phyloP scores from a whole-genome alignment of 2,329 filamentous ascomycete species.

The Setomelanomma holmii region DNA sequence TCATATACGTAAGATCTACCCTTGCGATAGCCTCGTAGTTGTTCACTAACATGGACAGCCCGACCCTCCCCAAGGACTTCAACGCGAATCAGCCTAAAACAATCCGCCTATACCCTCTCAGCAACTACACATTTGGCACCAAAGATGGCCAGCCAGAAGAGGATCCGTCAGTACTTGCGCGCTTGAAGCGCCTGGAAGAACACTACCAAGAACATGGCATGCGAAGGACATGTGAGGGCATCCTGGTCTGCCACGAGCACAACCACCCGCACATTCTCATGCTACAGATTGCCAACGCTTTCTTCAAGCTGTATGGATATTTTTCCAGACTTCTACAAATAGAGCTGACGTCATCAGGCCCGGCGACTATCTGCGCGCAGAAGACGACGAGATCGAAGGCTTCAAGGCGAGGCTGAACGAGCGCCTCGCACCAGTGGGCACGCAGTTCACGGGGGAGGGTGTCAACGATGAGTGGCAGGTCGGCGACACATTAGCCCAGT shows the following conservation, averaged over 20 bases:
- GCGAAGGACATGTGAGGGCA: constrained; percentile 95
- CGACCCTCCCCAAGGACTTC: constrained; percentile 82
- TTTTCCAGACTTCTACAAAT: not conserved
- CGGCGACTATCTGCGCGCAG: constrained; percentile 88
- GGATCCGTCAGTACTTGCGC: constrained; percentile 91
- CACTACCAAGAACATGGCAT: constrained; percentile 93
- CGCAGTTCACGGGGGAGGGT: constrained; percentile 79
- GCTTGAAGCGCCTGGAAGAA: constrained; percentile 92
- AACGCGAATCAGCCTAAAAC: constrained; percentile 87
- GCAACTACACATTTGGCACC: constrained; percentile 98
- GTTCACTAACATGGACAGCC: constrained; percentile 53
- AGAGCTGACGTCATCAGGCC: constrained; percentile 59
- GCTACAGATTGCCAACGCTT: constrained; percentile 98
- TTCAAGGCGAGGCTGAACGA: constrained; percentile 95
- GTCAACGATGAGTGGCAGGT: constrained; percentile 95
- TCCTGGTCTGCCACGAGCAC: constrained; percentile 97
- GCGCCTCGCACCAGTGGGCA: constrained; percentile 88
- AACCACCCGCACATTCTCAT: constrained; percentile 99
- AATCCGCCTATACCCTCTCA: constrained; percentile 90
- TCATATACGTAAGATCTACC: constrained; percentile 65
- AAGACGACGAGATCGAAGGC: constrained; percentile 91
- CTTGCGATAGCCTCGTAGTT: not conserved
- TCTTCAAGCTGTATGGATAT: constrained; percentile 84
- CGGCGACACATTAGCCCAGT: constrained; percentile 93
- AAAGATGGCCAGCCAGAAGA: constrained; percentile 99